A percentile compares a stretch with the other conserved stretches of the same genome.
Conservation (phyloP, 495 filamentous ascomycete species). For the Xylaria curta region DNA sequence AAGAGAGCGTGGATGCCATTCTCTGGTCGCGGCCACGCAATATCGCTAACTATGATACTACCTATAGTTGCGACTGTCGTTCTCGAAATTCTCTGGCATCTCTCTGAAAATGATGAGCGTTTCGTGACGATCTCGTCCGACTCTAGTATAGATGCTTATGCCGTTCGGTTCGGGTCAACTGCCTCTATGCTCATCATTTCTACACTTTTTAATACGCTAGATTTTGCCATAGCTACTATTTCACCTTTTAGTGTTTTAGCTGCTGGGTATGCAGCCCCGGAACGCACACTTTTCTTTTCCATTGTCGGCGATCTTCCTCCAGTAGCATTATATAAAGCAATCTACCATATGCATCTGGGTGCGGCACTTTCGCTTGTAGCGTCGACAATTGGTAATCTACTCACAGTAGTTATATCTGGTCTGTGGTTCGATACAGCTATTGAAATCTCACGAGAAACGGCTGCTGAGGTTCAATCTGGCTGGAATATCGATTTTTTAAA, state of each 20-base stretch:
- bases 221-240: constrained; percentile 1
- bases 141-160: background rate
- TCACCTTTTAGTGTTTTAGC: background rate
- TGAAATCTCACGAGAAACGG: background rate
- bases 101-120: background rate
- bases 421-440: background rate
- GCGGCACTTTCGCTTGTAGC: background rate
- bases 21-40: background rate
- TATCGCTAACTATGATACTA: background rate
- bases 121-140: background rate
- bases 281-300: background rate
- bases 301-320: background rate
- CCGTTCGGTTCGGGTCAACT: background rate
- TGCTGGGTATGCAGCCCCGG: background rate
- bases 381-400: background rate
- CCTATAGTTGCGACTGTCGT: background rate
- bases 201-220: constrained; percentile 4
- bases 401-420: background rate
- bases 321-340: background rate
- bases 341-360: background rate
- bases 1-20: background rate
- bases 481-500: background rate
- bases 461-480: background rate
- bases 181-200: background rate
- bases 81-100: background rate